A percentile compares a stretch with the other conserved stretches of the same genome.
phyloP scores from a whole-genome alignment of 257 asterid species.

The Fraxinus anomala region DNA sequence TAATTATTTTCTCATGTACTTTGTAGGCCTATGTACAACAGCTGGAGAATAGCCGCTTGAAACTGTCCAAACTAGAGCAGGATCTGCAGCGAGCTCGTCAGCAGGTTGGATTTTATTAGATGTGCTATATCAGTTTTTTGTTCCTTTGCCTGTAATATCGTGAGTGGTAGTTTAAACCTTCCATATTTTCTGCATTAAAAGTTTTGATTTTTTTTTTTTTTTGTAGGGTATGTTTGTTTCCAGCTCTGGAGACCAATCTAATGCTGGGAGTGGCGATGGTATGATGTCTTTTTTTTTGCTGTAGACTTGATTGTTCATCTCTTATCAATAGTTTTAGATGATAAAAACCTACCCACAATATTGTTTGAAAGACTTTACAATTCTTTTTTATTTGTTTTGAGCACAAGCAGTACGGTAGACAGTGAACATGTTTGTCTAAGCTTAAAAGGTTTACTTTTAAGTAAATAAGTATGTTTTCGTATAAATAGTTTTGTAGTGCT shows the following conservation, averaged over 20 bases:
- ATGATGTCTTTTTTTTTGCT: slow-evolving; percentile 28
- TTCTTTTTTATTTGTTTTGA: background rate
- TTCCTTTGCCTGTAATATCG: background rate
- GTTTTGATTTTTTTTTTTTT: background rate
- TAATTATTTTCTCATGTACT: slow-evolving; percentile 19
- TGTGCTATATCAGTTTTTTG: background rate
- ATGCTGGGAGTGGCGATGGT: slow-evolving; percentile 67
- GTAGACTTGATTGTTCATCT: background rate
- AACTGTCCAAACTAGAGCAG: slow-evolving; percentile 42
- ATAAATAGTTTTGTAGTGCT: background rate
- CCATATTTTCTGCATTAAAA: background rate
- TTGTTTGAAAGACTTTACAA: background rate
- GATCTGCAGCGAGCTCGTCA: slow-evolving; percentile 34
- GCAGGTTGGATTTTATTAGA: slow-evolving; percentile 32
- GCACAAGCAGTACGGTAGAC: background rate
- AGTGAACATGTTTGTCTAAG: background rate
- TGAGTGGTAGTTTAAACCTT: background rate
- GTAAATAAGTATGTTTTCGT: background rate
- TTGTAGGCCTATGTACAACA: slow-evolving; percentile 43
- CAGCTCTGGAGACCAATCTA: slow-evolving; percentile 75
- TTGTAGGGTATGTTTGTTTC: slow-evolving; percentile 63
- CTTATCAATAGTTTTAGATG: background rate
- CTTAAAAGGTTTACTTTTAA: background rate
- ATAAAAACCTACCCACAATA: background rate
- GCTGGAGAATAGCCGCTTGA: slow-evolving; percentile 41